Percentiles rank a stretch among this genome's conserved stretches.
phyloP scores from a whole-genome alignment of 768 basidiomycete species.

The Pleurotus salmoneostramineus region DNA sequence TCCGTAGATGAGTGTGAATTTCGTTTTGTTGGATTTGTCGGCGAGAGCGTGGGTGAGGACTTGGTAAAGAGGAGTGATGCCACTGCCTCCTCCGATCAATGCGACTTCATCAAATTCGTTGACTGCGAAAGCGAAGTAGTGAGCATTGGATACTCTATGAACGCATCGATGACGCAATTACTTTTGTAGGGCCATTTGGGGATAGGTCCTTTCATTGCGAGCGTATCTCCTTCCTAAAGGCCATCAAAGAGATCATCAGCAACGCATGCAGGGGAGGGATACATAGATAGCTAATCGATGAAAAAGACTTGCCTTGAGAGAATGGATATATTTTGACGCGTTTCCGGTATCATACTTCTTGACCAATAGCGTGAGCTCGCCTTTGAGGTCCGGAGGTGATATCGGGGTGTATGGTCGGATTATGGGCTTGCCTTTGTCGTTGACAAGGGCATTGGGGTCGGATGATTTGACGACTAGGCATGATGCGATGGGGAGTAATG shows the following conservation, averaged over 20 bases:
- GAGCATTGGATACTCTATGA: background rate
- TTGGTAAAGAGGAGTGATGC: constrained; percentile 89
- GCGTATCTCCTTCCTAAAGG: constrained; percentile 63
- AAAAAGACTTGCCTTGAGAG: constrained; percentile 47
- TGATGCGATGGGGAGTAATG: constrained; percentile 75
- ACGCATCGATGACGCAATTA: constrained; percentile 19
- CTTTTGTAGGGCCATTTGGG: constrained; percentile 84
- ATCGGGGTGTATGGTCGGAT: constrained; percentile 93
- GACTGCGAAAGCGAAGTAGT: constrained; percentile 32
- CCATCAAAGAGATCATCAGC: background rate
- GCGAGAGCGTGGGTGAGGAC: constrained; percentile 69
- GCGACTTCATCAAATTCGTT: constrained; percentile 85
- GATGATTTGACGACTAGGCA: constrained; percentile 77
- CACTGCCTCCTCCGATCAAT: constrained; percentile 90
- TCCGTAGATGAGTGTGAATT: constrained; percentile 89
- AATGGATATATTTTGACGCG: constrained; percentile 79
- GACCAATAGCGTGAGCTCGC: constrained; percentile 76
- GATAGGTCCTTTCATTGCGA: constrained; percentile 90
- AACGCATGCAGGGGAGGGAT: background rate
- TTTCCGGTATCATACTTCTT: constrained; percentile 85
- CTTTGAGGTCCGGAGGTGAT: constrained; percentile 69
- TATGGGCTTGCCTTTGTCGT: constrained; percentile 82
- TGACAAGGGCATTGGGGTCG: constrained; percentile 57
- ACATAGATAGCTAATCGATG: background rate
- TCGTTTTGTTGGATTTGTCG: constrained; percentile 83